A percentile compares a stretch with the other conserved stretches of the same genome.
Conservation (phyloP, 2,329 filamentous ascomycete genomes). For the Aspergillus candidus region DNA sequence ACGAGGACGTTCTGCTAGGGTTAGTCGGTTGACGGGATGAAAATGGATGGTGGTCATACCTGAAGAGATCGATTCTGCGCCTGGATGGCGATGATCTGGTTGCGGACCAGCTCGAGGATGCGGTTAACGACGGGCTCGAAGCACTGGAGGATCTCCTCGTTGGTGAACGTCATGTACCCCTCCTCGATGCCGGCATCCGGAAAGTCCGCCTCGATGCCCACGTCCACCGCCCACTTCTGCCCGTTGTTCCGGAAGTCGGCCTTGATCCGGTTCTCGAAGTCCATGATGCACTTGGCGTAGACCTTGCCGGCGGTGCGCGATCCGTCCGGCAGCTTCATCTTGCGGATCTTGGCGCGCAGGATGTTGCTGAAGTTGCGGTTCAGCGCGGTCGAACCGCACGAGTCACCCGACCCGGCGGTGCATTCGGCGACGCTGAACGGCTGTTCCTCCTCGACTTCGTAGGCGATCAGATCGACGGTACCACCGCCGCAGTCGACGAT, state of each 20-base stretch:
- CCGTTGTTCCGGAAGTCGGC: slow-evolving; percentile 99
- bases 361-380: slow-evolving; percentile 99
- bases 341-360: slow-evolving; percentile 90
- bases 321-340: slow-evolving; percentile 97
- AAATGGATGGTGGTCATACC: slow-evolving; percentile 37
- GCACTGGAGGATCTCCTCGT: slow-evolving; percentile 97
- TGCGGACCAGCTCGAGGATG: slow-evolving; percentile 89
- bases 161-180: slow-evolving; percentile 99
- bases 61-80: slow-evolving; percentile 90
- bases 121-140: slow-evolving; percentile 98
- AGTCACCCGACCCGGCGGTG: slow-evolving; percentile 94
- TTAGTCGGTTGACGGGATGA: slow-evolving; percentile 14
- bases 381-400: slow-evolving; percentile 93
- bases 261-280: slow-evolving; percentile 99
- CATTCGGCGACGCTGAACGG: slow-evolving; percentile 97
- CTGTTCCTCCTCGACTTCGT: slow-evolving; percentile 96
- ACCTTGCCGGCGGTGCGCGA: slow-evolving; percentile 97
- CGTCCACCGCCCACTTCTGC: slow-evolving; percentile 98
- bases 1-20: slow-evolving; percentile 72
- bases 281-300: slow-evolving; percentile 99
- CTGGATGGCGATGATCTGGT: slow-evolving; percentile 98
- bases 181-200: slow-evolving; percentile 97
- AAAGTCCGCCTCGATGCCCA: slow-evolving; percentile 97
- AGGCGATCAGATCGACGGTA: slow-evolving; percentile 97
- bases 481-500: slow-evolving; percentile 98